Evolutionary conservation across 1,284 basidiomycete genomes (phyloP).

Genomic region (Golubevia sp.): DNA sequence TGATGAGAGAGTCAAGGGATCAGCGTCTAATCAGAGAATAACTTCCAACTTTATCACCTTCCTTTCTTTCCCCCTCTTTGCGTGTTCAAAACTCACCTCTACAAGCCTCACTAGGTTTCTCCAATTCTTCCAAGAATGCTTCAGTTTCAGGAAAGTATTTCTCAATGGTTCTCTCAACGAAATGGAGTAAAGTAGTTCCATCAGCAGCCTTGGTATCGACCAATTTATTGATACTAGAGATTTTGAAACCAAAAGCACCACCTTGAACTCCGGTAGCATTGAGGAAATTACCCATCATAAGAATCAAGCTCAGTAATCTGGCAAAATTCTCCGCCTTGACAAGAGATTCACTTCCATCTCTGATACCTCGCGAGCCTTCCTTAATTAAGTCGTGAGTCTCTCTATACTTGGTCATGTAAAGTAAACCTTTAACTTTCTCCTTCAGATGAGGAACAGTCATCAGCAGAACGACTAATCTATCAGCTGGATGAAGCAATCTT

Average conservation of each 20-base stretch:
- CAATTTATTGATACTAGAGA: constrained; percentile 96
- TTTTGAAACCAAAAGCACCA: constrained; percentile 94
- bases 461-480: constrained; percentile 93
- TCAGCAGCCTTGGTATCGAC: constrained; percentile 89
- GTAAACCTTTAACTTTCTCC: constrained; percentile 89
- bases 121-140: constrained; percentile 84
- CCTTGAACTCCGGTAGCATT: constrained; percentile 96
- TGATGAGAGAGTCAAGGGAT: neutral
- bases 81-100: constrained; percentile 78
- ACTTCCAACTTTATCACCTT: too few relatives aligned
- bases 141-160: constrained; percentile 88
- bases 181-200: constrained; percentile 91
- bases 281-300: constrained; percentile 96
- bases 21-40: neutral
- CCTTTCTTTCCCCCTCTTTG: neutral
- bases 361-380: constrained; percentile 34
- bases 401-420: constrained; percentile 68
- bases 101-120: constrained; percentile 88
- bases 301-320: constrained; percentile 66
- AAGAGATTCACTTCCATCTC: constrained; percentile 44
- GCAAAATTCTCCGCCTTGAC: constrained; percentile 53
- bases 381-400: constrained; percentile 50
- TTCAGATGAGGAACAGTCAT: constrained; percentile 93
- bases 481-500: constrained; percentile 84
- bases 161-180: constrained; percentile 85